These are phyloP conservation scores for Russula vinacea DNA, from an alignment of 768 basidiomycete species.

Conservation along the genomic window DNA sequence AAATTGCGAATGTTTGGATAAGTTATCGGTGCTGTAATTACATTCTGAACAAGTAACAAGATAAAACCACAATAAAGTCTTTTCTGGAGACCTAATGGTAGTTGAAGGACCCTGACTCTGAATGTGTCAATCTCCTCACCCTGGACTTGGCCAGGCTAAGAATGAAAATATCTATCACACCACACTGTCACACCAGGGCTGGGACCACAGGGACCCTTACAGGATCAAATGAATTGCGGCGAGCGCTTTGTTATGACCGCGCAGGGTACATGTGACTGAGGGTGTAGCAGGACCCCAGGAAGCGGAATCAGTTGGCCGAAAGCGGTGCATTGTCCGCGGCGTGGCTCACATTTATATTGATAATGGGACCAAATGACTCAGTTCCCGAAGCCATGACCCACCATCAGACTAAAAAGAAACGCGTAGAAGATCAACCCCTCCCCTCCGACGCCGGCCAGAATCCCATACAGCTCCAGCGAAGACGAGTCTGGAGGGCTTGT, in stretches of 20 bases:
- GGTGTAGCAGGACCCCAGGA: constrained; percentile 10
- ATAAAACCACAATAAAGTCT: too few relatives aligned
- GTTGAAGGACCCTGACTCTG: too few relatives aligned
- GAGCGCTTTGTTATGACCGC: neutral
- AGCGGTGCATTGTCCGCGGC: constrained; percentile 13
- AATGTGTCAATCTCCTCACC: too few relatives aligned
- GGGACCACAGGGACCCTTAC: constrained; percentile 2
- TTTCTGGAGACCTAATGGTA: too few relatives aligned
- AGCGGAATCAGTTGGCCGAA: neutral
- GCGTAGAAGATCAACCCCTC: constrained; percentile 52
- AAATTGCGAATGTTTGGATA: too few relatives aligned
- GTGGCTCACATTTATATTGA: constrained; percentile 20
- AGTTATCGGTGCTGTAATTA: too few relatives aligned
- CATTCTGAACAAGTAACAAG: too few relatives aligned
- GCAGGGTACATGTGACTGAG: neutral
- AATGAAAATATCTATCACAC: neutral
- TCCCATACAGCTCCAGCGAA: constrained; percentile 73
- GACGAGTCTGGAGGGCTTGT: constrained; percentile 85
- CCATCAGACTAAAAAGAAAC: constrained; percentile 75
- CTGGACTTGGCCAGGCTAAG: too few relatives aligned
- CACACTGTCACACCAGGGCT: constrained; percentile 13
- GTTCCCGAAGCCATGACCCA: constrained; percentile 41
- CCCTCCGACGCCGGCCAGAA: constrained; percentile 58
- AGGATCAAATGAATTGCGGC: too few relatives aligned
- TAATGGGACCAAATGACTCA: constrained; percentile 28